These are phyloP conservation scores for Thelonectria olida DNA, from an alignment of 2,329 filamentous ascomycete genomes.

Conservation along the genomic window DNA sequence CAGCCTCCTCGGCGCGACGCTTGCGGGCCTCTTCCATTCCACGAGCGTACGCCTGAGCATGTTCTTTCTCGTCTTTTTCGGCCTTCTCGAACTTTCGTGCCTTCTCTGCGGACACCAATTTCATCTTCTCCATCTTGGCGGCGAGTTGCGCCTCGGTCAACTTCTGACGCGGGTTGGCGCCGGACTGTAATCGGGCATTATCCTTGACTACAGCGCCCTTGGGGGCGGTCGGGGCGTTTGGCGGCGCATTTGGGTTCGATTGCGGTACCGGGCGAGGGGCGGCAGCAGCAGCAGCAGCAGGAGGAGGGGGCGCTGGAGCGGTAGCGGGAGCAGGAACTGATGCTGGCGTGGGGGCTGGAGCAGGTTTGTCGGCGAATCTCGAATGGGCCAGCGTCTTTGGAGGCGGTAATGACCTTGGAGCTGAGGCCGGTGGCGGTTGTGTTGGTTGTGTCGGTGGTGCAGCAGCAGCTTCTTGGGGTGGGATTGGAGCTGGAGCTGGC, in stretches of 20 bases:
- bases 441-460: conserved; percentile 1
- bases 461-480: conserved; percentile 22
- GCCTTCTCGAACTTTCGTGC: conserved; percentile 67
- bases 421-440: conserved; percentile 10
- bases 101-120: conserved; percentile 66
- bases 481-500: conserved; percentile 14
- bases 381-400: conserved; percentile 43
- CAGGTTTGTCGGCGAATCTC: conserved; percentile 46
- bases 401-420: conserved; percentile 21
- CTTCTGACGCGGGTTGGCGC: conserved; percentile 68
- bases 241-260: conserved; percentile 37
- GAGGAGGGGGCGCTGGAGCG: conserved; percentile 8
- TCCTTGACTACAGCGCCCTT: conserved; percentile 47
- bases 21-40: conserved; percentile 65
- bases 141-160: conserved; percentile 67
- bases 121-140: conserved; percentile 69
- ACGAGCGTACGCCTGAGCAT: conserved; percentile 62
- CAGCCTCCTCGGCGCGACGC: conserved; percentile 61
- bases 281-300: conserved; percentile 13
- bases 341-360: conserved; percentile 21
- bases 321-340: neutral
- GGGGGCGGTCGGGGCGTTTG: conserved; percentile 44
- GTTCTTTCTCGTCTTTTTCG: conserved; percentile 64
- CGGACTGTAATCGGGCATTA: conserved; percentile 59
- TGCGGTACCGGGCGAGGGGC: conserved; percentile 28